Conservation (phyloP, 768 basidiomycete genomes). For the Flagelloscypha sp. region DNA sequence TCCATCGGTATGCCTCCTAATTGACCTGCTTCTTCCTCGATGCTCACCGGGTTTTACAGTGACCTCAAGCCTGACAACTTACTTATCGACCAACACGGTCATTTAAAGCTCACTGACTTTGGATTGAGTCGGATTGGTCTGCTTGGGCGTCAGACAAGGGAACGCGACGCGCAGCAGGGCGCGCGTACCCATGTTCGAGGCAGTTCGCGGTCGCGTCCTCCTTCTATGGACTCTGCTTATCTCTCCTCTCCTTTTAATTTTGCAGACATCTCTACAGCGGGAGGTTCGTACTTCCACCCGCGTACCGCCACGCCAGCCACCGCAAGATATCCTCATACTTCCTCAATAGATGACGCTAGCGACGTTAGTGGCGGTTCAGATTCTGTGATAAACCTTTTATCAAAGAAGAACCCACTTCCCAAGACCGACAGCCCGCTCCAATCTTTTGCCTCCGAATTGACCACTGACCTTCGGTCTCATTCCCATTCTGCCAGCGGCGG, state of each 20-base stretch:
- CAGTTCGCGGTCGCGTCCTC: conserved; percentile 69
- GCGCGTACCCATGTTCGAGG: conserved; percentile 42
- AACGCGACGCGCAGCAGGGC: conserved; percentile 40
- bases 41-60: conserved; percentile 33
- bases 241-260: conserved; percentile 68
- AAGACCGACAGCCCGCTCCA: conserved; percentile 73
- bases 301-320: conserved; percentile 52
- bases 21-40: background rate
- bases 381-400: conserved; percentile 49
- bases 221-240: conserved; percentile 74
- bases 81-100: conserved; percentile 93
- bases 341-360: conserved; percentile 70
- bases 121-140: conserved; percentile 95
- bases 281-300: conserved; percentile 78
- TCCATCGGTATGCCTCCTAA: conserved; percentile 72
- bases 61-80: conserved; percentile 98
- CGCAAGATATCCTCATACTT: conserved; percentile 59
- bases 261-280: conserved; percentile 38
- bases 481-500: conserved; percentile 42
- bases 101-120: conserved; percentile 97
- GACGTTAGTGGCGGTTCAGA: conserved; percentile 86
- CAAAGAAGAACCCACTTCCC: conserved; percentile 35
- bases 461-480: conserved; percentile 76
- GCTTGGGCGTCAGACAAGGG: conserved; percentile 90
- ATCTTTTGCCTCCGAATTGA: conserved; percentile 80